Base-by-base conservation (phyloP, 129 eudicot species). In the Rutidosis leptorrhynchoides region DNA sequence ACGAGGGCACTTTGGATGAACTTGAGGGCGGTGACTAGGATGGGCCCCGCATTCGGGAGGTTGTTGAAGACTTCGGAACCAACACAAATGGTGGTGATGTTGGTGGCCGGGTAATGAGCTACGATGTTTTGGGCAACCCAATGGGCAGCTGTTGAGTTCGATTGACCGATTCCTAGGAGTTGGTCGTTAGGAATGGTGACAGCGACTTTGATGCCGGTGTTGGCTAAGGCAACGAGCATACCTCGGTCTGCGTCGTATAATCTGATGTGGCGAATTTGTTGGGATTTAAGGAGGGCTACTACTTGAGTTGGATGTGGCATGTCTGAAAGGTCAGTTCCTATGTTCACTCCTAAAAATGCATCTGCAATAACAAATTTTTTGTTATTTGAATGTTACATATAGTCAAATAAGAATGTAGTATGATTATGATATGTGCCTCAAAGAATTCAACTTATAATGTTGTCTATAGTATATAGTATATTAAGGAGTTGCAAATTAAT, bases 281-380 rank as follows among this genome's bases (percentile, higher is more conserved):
- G 95, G n/a, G 95, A 80, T 52, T 87, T 83, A 55, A 87, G 88
- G 54, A 87, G 95, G 51, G 95, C 81, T 33, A 83, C 95, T 37
- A 87, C 89, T 66, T 87, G 84, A 67, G 90, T 78, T 16, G 95
- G 95, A 43, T 30, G 62, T 15, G 95, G 95, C 87, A 83, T 78
- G 80, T 87, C 84, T 17, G 95, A 83, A 26, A 87, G 74, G 35
- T 55, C 81, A 4, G 88, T 83, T 22, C 95, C 95, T 27, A 86
- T 71, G 72, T 86, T 86, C 25, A 86, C 84, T 15, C 95, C 95
- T 24, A 87, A 60, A 55, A 83, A 83, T 61, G 86, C 82, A 29
- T 67, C 93, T 85, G 82, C n/a, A n/a, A n/a, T n/a, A n/a, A n/a
- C n/a, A n/a, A n/a, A n/a, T n/a, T n/a, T n/a, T n/a, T n/a, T n/a